Percentiles rank a stretch among this genome's conserved stretches.
phyloP scores from a whole-genome alignment of 2,329 filamentous ascomycete species.

The Pseudogymnoascus sp. region DNA sequence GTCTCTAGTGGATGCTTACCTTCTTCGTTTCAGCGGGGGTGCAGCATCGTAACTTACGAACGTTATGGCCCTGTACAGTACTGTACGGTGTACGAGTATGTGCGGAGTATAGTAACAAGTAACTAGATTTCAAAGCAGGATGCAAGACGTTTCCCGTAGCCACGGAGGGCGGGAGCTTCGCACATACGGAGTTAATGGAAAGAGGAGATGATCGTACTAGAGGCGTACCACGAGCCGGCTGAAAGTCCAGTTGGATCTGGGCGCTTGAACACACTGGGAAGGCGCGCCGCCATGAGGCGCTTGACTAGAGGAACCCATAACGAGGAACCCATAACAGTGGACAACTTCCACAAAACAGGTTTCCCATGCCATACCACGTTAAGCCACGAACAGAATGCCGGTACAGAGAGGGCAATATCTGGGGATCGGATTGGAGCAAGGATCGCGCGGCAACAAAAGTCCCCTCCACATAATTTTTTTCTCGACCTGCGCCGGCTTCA shows the following conservation, averaged over 20 bases:
- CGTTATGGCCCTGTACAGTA: too few species aligned
- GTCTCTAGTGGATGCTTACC: constrained; percentile 5
- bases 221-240: not conserved
- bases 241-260: not conserved
- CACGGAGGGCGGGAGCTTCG: not conserved
- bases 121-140: not conserved
- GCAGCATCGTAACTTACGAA: not conserved
- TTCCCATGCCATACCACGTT: not conserved
- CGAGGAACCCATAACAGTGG: not conserved
- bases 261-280: not conserved
- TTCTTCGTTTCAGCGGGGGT: not conserved
- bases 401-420: constrained; percentile 1
- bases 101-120: too few species aligned
- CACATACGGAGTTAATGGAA: not conserved
- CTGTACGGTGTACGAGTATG: not conserved
- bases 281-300: not conserved
- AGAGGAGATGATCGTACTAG: not conserved
- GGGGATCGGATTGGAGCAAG: constrained; percentile 6
- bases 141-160: not conserved
- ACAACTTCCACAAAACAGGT: not conserved
- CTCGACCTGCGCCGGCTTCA: not conserved
- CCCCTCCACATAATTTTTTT: not conserved
- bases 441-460: not conserved
- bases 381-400: not conserved
- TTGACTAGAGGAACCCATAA: not conserved